Evolutionary conservation across 2,329 filamentous ascomycete genomes (phyloP).

Genomic region (Fusarium cyanostomum): DNA sequence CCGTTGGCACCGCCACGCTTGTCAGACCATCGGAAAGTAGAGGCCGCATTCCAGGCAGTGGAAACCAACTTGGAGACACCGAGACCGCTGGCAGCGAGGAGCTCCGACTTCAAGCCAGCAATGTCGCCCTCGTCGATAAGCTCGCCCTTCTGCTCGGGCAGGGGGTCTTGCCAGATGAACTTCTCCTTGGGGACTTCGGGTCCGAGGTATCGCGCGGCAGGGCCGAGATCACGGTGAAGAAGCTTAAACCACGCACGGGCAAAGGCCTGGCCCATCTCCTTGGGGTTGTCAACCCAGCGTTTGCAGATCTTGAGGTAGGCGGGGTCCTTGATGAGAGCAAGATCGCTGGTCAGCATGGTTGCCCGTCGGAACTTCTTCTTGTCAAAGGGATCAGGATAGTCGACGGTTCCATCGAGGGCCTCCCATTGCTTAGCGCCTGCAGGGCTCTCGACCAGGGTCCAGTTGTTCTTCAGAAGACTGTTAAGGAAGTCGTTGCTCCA

Average conservation of each 20-base stretch:
- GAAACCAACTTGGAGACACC: conserved; percentile 69
- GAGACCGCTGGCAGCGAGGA: conserved; percentile 68
- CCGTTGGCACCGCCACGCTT: conserved; percentile 87
- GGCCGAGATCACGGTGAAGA: conserved; percentile 81
- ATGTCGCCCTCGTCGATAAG: conserved; percentile 71
- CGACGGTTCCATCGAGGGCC: conserved; percentile 73
- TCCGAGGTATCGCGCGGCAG: conserved; percentile 74
- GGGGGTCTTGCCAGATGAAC: conserved; percentile 78
- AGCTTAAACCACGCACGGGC: conserved; percentile 85
- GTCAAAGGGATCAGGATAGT: conserved; percentile 78
- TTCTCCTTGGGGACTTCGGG: conserved; percentile 77
- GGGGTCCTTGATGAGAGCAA: conserved; percentile 76
- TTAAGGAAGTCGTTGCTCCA: conserved; percentile 81
- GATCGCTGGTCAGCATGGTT: conserved; percentile 80
- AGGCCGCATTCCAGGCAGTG: conserved; percentile 74
- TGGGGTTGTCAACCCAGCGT: conserved; percentile 73
- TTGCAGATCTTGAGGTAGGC: conserved; percentile 79
- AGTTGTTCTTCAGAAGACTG: conserved; percentile 81
- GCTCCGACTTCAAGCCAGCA: conserved; percentile 72
- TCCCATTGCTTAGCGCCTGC: conserved; percentile 82
- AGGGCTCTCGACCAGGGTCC: conserved; percentile 79
- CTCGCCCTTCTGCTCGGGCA: conserved; percentile 67
- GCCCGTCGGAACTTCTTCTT: conserved; percentile 75
- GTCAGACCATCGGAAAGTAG: conserved; percentile 78
- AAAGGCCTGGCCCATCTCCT: conserved; percentile 75